A percentile compares a stretch with the other conserved stretches of the same genome.
These are phyloP conservation scores for Globisporangium nagaii DNA, from an alignment of 352 stramenopile genomes.

Conservation along the genomic window DNA sequence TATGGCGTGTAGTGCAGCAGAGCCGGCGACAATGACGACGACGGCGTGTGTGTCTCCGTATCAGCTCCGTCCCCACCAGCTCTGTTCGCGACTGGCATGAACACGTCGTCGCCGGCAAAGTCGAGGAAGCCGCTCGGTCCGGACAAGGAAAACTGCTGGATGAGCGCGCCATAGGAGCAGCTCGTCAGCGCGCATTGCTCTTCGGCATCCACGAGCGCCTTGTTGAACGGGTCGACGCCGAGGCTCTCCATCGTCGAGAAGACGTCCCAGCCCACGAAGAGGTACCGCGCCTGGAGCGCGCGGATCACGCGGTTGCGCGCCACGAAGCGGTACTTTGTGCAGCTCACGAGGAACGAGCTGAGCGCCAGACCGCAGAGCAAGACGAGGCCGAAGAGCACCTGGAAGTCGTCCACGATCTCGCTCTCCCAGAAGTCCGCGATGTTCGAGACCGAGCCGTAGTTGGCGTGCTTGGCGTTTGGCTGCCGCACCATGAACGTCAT, in stretches of 20 bases:
- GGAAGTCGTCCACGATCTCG: constrained; percentile 21
- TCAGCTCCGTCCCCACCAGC: no score
- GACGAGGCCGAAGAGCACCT: constrained; percentile 14
- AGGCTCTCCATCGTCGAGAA: constrained; percentile 17
- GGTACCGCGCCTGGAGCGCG: constrained; percentile 19
- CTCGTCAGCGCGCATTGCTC: constrained; percentile 10
- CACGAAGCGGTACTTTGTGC: constrained; percentile 12
- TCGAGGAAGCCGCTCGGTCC: constrained; percentile 16
- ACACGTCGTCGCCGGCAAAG: constrained; percentile 19
- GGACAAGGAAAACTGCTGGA: constrained; percentile 20
- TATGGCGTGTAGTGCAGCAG: constrained; percentile 2
- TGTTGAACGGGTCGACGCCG: constrained; percentile 20
- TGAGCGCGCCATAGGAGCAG: constrained; percentile 18
- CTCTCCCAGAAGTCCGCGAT: constrained; percentile 21
- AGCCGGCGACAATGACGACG: no score
- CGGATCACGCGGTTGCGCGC: constrained; percentile 16
- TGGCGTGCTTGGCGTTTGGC: constrained; percentile 1
- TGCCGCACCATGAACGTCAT: constrained; percentile 19
- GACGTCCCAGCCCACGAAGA: constrained; percentile 14
- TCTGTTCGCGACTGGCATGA: neutral
- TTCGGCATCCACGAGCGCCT: neutral
- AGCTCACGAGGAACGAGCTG: constrained; percentile 3
- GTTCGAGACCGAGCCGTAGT: constrained; percentile 16
- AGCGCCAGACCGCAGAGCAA: neutral
- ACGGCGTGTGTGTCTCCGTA: neutral